Conservation (phyloP, 306 rosid genomes). For the Mimosa pudica region DNA sequence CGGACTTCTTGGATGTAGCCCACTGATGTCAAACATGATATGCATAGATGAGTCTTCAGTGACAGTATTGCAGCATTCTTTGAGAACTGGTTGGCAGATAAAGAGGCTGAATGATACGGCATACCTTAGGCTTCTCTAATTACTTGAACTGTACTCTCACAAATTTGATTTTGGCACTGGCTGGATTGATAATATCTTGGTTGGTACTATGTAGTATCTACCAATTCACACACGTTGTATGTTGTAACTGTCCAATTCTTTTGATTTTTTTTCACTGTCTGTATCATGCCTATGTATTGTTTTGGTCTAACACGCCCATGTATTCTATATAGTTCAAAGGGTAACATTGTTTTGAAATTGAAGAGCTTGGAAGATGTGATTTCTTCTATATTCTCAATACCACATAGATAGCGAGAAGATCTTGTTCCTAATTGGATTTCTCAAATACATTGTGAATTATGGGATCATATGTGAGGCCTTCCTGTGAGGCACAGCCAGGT, state of each 20-base stretch:
- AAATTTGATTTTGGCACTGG: not conserved
- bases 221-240: conserved; percentile 31
- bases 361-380: not conserved
- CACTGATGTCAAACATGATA: conserved; percentile 73
- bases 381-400: conserved; percentile 3
- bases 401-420: not conserved
- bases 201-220: conserved; percentile 44
- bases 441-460: conserved; percentile 8
- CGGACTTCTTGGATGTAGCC: conserved; percentile 90
- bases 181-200: conserved; percentile 34
- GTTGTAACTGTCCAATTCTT: conserved; percentile 52
- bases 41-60: conserved; percentile 94
- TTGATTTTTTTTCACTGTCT: conserved; percentile 42
- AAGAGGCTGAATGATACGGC: conserved; percentile 86
- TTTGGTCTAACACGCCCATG: conserved; percentile 24
- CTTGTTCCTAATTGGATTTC: not conserved
- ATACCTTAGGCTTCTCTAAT: conserved; percentile 90
- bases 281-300: conserved; percentile 11
- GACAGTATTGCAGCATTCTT: conserved; percentile 90
- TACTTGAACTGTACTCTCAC: not conserved
- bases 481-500: not conserved
- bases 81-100: conserved; percentile 96
- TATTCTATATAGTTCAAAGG: conserved; percentile 24
- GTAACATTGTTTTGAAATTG: conserved; percentile 11
- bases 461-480: conserved; percentile 8